Base-by-base conservation (phyloP, 306 rosid genomes). In the Medicago truncatula region DNA sequence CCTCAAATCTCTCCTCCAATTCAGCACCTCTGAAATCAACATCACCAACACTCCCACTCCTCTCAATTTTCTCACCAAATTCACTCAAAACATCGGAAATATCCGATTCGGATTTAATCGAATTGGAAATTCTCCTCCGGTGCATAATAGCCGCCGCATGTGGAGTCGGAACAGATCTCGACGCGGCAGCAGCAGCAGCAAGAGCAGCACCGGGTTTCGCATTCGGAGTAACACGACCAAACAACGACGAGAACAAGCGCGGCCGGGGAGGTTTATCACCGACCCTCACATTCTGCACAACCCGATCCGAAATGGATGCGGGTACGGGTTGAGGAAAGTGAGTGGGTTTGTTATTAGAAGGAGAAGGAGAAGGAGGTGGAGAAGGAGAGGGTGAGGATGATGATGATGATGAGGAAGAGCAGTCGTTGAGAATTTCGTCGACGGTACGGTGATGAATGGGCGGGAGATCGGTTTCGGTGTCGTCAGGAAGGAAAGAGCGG, bases 131-230 rank as follows among this genome's bases (percentile, higher is more conserved):
- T 62, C 65, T 90, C 85, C 93, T 86, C 69, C 73, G 43, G 8
- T 93, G 90, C 79, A 86, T 90, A 57, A 95, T 92, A 31, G 97
- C 96, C 0, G 96, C 96, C 1, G 97, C 96, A 52, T 95, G 99
- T 0, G 99, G 99, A 0, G 96, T 79, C 6, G 90, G 96, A 20
- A 85, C 78, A 41, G 97, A 86, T 87, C 99, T 89, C 6, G 97
- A 89, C 4, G 99, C 93, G 1, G 99, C 99, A 1, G 91, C 95
- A 0, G 99, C 99, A 0, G 97, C 97, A 0, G 99, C 97, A 18
- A 95, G 85, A 14, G 98, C 98, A 11, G 89, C 97, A 39, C 98
- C 98, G 8, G 98, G 97, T 82, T 92, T 95, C 14, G 88, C 96
- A 61, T 85, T 92, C 57, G 97, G 84, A 18, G 92, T 84, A 18